A percentile compares a stretch with the other conserved stretches of the same genome.
phyloP scores from a whole-genome alignment of 257 asterid genomes.

The Galeopsis tetrahit region DNA sequence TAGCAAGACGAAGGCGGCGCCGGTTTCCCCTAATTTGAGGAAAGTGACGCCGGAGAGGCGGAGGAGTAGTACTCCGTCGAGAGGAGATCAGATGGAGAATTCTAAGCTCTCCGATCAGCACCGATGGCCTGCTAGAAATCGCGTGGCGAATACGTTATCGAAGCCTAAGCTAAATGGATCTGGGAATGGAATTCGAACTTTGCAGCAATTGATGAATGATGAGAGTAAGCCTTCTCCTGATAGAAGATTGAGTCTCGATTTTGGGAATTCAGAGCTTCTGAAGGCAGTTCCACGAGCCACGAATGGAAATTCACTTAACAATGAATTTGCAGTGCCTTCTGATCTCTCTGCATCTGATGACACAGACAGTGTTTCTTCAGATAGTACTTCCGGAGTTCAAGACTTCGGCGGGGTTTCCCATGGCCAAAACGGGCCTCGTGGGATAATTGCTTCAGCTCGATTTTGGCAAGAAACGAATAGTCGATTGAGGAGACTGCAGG shows the following conservation, averaged over 20 bases:
- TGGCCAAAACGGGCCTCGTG: conserved; percentile 60
- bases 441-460: conserved; percentile 77
- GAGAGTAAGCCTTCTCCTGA: conserved; percentile 79
- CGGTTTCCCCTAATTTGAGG: conserved; percentile 73
- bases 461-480: conserved; percentile 97
- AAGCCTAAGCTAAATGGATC: conserved; percentile 68
- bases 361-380: conserved; percentile 94
- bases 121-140: conserved; percentile 83
- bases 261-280: conserved; percentile 58
- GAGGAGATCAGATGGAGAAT: conserved; percentile 77
- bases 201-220: conserved; percentile 72
- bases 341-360: conserved; percentile 89
- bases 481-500: conserved; percentile 87
- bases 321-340: conserved; percentile 55
- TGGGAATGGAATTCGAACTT: conserved; percentile 50
- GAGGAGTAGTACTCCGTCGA: conserved; percentile 63
- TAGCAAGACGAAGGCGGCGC: conserved; percentile 80
- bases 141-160: conserved; percentile 56
- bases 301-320: conserved; percentile 54
- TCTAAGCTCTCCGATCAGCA: conserved; percentile 80
- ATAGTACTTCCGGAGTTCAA: conserved; percentile 84
- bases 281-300: conserved; percentile 41
- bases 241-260: conserved; percentile 70
- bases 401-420: conserved; percentile 55
- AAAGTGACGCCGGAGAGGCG: conserved; percentile 83